Evolutionary conservation across 345 rosid species (phyloP), one percentile per base, ranked within the genome.

Genomic region (Gossypioides kirkii): DNA sequence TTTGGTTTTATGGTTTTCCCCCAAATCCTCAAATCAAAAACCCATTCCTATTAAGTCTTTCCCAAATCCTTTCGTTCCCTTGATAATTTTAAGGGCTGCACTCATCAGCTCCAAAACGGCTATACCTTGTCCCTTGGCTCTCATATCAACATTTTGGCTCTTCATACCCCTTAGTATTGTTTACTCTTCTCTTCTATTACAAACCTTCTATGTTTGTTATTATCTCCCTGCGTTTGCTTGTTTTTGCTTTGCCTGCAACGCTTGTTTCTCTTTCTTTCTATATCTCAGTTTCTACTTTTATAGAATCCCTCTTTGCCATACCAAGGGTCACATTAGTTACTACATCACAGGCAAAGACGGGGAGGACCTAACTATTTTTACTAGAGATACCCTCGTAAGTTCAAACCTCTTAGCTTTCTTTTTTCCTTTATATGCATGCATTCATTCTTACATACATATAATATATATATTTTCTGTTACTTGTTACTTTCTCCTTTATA

Each of bases 371-470:
- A 96, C 89, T 52, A 96, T 90, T 73, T 93, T 93, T 82, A 93
- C 97, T 3, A 97, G 98, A 49, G 98, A 93, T 77, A 93, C 98
- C 2, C 82, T 93, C 79, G 97, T 88, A 76, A 86, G 93, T 72
- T 53, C 36, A 55, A 46, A 20, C 55, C 32, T 54, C 23, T n/a
- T 32, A 13, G 56, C 67, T 38, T n/a, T n/a, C 22, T n/a, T 53
- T 43, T 25, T 32, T 61, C 17, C 11, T 10, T 60, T 26, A 52
- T 52, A 52, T 52, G 55, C 22, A 6, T 52, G 6, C 55, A n/a
- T 52, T 6, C 55, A 52, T 52, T 4, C 20, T 3, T 6, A 52
- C 50, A 43, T 20, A 20, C 20, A 18, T 55, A 20, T 6, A 22
- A 5, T 59, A 4, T 25, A 59, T 59, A 11, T 59, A 41, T n/a